phyloP scores from a whole-genome alignment of 371 early-diverging fungal species.

The Syncephalis fuscata region DNA sequence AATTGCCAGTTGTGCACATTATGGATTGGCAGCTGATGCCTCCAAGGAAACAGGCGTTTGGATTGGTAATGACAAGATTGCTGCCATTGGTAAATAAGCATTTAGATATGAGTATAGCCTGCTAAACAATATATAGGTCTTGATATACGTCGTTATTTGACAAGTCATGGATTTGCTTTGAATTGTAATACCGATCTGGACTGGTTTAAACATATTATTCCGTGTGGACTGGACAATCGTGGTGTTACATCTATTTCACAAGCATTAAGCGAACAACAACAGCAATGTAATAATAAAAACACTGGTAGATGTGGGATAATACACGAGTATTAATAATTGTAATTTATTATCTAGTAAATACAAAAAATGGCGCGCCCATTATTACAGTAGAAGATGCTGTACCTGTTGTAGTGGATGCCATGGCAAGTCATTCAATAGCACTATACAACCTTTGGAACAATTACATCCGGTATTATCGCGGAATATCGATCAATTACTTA shows the following conservation, averaged over 20 bases:
- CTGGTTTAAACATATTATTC: conserved; percentile 79
- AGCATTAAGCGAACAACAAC: conserved; percentile 15
- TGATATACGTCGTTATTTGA: conserved; percentile 79
- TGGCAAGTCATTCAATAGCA: no score
- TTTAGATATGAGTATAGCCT: neutral
- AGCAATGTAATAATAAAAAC: neutral
- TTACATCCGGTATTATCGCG: no score
- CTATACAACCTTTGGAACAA: no score
- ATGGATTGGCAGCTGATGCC: conserved; percentile 42
- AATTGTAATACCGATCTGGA: conserved; percentile 75
- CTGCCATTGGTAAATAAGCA: conserved; percentile 32
- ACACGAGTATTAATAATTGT: no score
- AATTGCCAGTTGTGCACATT: conserved; percentile 47
- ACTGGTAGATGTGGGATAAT: no score
- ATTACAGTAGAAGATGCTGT: no score
- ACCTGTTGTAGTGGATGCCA: no score
- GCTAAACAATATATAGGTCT: conserved; percentile 35
- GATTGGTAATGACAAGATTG: conserved; percentile 59
- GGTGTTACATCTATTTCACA: conserved; percentile 50
- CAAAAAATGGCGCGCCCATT: no score
- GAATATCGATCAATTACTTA: no score
- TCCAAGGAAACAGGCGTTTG: conserved; percentile 77
- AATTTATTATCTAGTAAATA: no score
- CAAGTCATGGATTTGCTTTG: conserved; percentile 84
- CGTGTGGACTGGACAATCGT: conserved; percentile 77